These are phyloP conservation scores for Suhomyces guaymorum DNA, from an alignment of 1,139 yeast genomes.

Conservation along the genomic window DNA sequence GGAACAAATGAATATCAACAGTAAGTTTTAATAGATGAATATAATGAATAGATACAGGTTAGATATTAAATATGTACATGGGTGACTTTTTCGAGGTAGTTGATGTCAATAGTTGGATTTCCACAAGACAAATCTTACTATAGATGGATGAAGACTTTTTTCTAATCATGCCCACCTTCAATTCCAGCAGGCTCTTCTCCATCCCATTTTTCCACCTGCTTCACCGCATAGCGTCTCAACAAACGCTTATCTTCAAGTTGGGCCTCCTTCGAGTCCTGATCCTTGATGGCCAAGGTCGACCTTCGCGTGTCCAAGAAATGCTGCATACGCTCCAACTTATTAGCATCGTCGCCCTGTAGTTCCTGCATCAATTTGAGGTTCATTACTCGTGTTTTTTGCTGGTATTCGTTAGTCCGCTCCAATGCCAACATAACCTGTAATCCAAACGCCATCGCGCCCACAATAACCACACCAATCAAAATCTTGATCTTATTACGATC, in stretches of 20 bases:
- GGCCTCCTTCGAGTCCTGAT: constrained; percentile 16
- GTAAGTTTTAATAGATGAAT: too few relatives aligned
- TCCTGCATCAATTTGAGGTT: constrained; percentile 52
- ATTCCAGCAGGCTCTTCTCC: too few relatives aligned
- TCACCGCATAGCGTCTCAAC: constrained; percentile 36
- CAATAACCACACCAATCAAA: constrained; percentile 42
- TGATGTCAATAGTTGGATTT: too few relatives aligned
- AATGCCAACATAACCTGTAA: constrained; percentile 49
- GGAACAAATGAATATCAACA: too few relatives aligned
- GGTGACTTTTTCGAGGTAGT: too few relatives aligned
- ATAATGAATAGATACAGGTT: too few relatives aligned
- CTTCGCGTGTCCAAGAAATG: constrained; percentile 65
- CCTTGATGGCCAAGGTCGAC: constrained; percentile 25
- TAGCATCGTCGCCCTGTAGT: constrained; percentile 46
- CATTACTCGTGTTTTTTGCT: constrained; percentile 30
- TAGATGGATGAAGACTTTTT: too few relatives aligned
- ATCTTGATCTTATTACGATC: constrained; percentile 50
- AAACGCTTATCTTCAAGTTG: constrained; percentile 27
- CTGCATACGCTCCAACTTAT: constrained; percentile 47
- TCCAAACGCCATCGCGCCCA: constrained; percentile 40
- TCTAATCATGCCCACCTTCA: too few relatives aligned
- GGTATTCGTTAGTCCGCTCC: constrained; percentile 34
- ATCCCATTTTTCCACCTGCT: constrained; percentile 25
- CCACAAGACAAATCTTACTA: too few relatives aligned
- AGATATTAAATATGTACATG: too few relatives aligned